Evolutionary conservation across 331 rosid genomes (phyloP), one percentile per base, ranked within the genome.

Genomic region (Malus hybrid): DNA sequence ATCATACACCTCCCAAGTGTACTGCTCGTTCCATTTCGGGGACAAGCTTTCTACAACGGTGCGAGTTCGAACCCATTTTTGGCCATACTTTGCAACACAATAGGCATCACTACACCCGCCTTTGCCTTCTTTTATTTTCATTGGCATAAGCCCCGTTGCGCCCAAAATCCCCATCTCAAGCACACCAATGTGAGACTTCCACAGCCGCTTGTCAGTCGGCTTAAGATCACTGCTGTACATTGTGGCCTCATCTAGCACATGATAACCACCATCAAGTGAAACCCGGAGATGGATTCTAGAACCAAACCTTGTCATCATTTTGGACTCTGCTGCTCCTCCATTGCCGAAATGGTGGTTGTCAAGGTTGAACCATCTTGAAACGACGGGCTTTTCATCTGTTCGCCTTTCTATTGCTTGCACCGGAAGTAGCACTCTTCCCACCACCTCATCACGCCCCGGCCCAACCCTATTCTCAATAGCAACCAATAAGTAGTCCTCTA

Each of bases 161-260:
- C 93, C 93, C 64, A 88, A 67, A 62, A 88, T 84, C 14, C 93
- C 93, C 73, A 88, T 84, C 65, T 88, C 93, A 20, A 86, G 89
- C 54, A 86, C 88, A 16, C 93, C 93, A 52, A 86, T 84, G 77
- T 78, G 90, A 32, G 90, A 82, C 84, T 86, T 88, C 93, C 93
- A 86, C 3, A 88, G 87, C 72, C 73, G 72, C 83, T 88, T 88
- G 50, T 83, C 88, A 8, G 93, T 88, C 0, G 93, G 93, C 72
- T 81, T 82, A 64, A 88, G 88, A 76, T 88, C 93, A 33, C 93
- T 88, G 56, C 93, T 82, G 29, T 86, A 82, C 85, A 76, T 72
- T n/a, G 93, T 88, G 56, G 93, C 88, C 75, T 88, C 93, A 61
- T 88, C 93, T 10, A 88, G 86, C 65, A 88, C 93, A 31, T 86